phyloP scores from a whole-genome alignment of 768 basidiomycete genomes.

The Boletus fagicola region DNA sequence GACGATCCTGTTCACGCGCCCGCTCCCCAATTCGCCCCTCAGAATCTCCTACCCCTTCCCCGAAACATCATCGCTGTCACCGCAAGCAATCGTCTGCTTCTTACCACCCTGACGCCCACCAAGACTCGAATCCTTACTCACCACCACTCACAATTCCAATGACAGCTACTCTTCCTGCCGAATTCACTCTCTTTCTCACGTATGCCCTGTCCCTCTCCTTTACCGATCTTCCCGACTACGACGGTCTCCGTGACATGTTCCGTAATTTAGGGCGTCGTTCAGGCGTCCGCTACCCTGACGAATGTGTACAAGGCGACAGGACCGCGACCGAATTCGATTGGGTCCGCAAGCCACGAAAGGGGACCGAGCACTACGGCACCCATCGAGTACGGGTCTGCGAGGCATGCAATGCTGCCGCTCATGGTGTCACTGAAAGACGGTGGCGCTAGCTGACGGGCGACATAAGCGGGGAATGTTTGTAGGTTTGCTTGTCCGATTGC shows the following conservation, averaged over 20 bases:
- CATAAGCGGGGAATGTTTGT: conserved; percentile 3
- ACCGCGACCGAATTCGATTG: conserved; percentile 44
- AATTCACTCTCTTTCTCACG: conserved; percentile 75
- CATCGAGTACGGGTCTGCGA: conserved; percentile 34
- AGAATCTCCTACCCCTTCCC: conserved; percentile 19
- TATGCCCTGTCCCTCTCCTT: conserved; percentile 84
- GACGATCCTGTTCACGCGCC: conserved; percentile 10
- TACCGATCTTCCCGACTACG: conserved; percentile 88
- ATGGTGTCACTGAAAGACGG: conserved; percentile 24
- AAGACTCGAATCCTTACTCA: conserved; percentile 9
- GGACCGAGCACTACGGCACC: conserved; percentile 16
- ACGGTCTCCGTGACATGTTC: conserved; percentile 74
- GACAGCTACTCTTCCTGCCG: conserved; percentile 73
- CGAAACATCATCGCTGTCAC: conserved; percentile 15
- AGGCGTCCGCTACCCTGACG: conserved; percentile 42
- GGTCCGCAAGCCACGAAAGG: conserved; percentile 36
- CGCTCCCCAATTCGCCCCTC: conserved; percentile 6
- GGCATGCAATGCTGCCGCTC: conserved; percentile 33
- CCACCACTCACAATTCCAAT: conserved; percentile 43
- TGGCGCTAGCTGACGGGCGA: conserved; percentile 23
- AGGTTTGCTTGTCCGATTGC: not conserved
- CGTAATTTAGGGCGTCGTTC: conserved; percentile 52
- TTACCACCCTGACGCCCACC: conserved; percentile 15
- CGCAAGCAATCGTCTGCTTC: conserved; percentile 22
- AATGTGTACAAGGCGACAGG: conserved; percentile 18